phyloP scores from a whole-genome alignment of 805 yeast genomes.

The Teunomyces aglyptinius region DNA sequence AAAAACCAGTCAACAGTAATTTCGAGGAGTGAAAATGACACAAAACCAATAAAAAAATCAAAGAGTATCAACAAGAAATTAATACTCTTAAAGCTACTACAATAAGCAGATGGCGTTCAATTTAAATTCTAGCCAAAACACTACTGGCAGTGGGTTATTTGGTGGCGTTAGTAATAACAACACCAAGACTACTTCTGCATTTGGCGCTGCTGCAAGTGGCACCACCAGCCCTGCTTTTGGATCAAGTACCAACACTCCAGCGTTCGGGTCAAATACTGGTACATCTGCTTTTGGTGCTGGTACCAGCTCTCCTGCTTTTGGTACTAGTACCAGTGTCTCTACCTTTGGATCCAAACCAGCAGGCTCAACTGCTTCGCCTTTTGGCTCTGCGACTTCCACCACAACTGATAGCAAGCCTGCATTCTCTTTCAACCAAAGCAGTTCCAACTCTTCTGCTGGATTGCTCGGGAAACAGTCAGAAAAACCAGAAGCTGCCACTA shows the following conservation, averaged over 20 bases:
- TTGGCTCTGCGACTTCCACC: neutral
- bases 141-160: slow-evolving; percentile 6
- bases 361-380: neutral
- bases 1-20: neutral
- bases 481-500: neutral
- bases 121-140: neutral
- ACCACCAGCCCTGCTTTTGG: neutral
- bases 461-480: slow-evolving; percentile 14
- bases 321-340: neutral
- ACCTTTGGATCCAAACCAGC: neutral
- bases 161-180: slow-evolving; percentile 3
- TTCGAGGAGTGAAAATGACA: neutral
- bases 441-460: slow-evolving; percentile 8
- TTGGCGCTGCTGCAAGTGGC: neutral
- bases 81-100: neutral
- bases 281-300: no score
- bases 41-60: neutral
- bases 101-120: neutral
- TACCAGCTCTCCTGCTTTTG: neutral
- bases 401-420: slow-evolving; percentile 8
- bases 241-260: neutral
- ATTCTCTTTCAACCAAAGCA: slow-evolving; percentile 7
- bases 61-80: neutral
- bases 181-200: neutral
- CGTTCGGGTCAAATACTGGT: neutral